Evolutionary conservation across 495 filamentous ascomycete species (phyloP), one percentile per base, ranked within the genome.

Genomic region (Aspergillus carlsbadensis): DNA sequence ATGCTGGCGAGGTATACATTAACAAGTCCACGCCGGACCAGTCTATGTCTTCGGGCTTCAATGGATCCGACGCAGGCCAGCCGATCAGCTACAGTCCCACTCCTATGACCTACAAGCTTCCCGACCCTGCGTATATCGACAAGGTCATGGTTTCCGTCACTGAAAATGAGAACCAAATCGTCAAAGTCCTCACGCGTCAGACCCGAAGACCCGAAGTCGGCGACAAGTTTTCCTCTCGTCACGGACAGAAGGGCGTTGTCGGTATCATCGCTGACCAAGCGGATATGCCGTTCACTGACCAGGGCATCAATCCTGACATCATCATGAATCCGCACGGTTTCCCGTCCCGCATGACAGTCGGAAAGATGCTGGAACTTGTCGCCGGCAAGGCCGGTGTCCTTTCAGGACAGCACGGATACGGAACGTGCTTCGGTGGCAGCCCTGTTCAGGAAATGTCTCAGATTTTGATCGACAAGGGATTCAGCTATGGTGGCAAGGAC

Each of bases 311-410:
- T 36, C 94, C 94, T 0, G 94, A 99, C 69, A 94, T 99, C 65
- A 99, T 99, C 84, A 99, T 99, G 95, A 99, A 99, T 76, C 94
- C 94, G 1, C 94, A 99, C 73, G 94, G 95, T 84, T 98, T 99
- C 81, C 94, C 94, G 7, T 97, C 92, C 10, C 94, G 94, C 69
- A 99, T 99, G 94, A 99, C 94, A 44, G 95, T 99, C 61, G 94
- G 95, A 10, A 98, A 99, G 70, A 90, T 99, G 80, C 80, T 99
- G 48, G 94, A 99, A 70, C 87, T 96, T 40, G 80, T 99, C 11
- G 88, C 93, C 1, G 95, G 95, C 44, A 99, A 99, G 72, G 93
- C 95, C 3, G 89, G 92, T 21, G 86, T 98, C 2, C 68, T 98
- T 17, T 78, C 84, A 26, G 95, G 95, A 2, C 84, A 85, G 24